These are phyloP conservation scores for Spathaspora girioi DNA, from an alignment of 805 yeast species.

Conservation along the genomic window DNA sequence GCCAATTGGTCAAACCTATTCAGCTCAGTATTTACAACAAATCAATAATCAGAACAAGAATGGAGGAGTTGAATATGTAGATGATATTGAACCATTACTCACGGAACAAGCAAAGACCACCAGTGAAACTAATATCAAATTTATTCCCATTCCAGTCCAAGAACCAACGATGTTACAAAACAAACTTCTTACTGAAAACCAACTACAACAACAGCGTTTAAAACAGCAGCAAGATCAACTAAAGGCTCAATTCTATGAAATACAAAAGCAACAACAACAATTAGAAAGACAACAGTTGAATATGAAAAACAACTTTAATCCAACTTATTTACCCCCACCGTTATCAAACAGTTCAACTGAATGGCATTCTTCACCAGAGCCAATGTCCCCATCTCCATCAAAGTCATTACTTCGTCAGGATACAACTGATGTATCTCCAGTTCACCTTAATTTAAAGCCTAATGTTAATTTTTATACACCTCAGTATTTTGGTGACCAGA, in stretches of 20 bases:
- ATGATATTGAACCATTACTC: conserved; percentile 33
- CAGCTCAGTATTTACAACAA: conserved; percentile 42
- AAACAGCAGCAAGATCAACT: conserved; percentile 5
- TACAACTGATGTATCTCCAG: conserved; percentile 19
- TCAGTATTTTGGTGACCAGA: conserved; percentile 36
- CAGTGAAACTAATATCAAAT: conserved; percentile 13
- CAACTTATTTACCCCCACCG: conserved; percentile 18
- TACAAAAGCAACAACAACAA: conserved; percentile 4
- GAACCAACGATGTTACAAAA: conserved; percentile 20
- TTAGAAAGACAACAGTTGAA: background rate
- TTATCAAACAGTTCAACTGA: conserved; percentile 34
- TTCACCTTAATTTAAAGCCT: conserved; percentile 18
- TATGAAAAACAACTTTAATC: conserved; percentile 3
- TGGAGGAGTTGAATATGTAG: conserved; percentile 18
- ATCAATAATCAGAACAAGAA: conserved; percentile 10
- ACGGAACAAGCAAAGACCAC: background rate
- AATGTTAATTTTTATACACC: conserved; percentile 31
- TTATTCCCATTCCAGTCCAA: conserved; percentile 40
- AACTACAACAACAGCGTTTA: conserved; percentile 8
- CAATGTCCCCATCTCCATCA: conserved; percentile 32
- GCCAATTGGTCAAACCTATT: conserved; percentile 21
- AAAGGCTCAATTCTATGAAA: conserved; percentile 2
- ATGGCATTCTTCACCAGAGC: conserved; percentile 37
- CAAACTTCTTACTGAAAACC: conserved; percentile 5
- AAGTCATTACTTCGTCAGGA: background rate